These are phyloP conservation scores for Pyricularia grisea DNA, from an alignment of 2,329 filamentous ascomycete species.

Conservation along the genomic window DNA sequence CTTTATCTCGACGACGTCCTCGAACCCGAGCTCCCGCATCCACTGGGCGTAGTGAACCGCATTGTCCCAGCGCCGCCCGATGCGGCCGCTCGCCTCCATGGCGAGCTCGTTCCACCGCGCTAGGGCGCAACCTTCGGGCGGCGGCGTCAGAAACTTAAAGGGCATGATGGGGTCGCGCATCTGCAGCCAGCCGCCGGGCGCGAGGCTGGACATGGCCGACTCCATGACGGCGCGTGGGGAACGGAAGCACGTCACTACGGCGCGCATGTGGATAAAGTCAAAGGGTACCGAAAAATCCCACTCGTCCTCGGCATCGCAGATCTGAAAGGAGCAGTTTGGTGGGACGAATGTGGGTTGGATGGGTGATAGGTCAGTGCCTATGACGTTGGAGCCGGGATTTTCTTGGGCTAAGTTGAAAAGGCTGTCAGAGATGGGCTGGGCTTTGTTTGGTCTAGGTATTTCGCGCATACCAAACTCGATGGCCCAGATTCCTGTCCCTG, in stretches of 20 bases:
- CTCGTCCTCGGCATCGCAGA: conserved; percentile 18
- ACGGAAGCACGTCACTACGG: conserved; percentile 15
- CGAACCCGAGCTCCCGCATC: conserved; percentile 14
- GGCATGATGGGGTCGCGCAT: conserved; percentile 16
- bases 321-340: conserved; percentile 16
- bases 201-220: conserved; percentile 11
- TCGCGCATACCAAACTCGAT: conserved; percentile 6
- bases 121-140: conserved; percentile 13
- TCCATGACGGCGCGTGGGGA: conserved; percentile 13
- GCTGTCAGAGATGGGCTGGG: background rate
- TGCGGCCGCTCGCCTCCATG: conserved; percentile 11
- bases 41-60: conserved; percentile 12
- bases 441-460: background rate
- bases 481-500: conserved; percentile 9
- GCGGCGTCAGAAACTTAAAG: conserved; percentile 14
- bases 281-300: conserved; percentile 16
- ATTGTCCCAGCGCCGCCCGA: conserved; percentile 15
- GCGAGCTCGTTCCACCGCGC: conserved; percentile 13
- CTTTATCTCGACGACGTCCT: conserved; percentile 11
- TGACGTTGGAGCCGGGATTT: conserved; percentile 11
- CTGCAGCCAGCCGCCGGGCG: conserved; percentile 16
- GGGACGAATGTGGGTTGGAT: conserved; percentile 13
- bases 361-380: conserved; percentile 6
- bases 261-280: conserved; percentile 16
- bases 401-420: conserved; percentile 9